Evolutionary conservation across 2,329 filamentous ascomycete species (phyloP).

Genomic region (Laburnicola sp.): DNA sequence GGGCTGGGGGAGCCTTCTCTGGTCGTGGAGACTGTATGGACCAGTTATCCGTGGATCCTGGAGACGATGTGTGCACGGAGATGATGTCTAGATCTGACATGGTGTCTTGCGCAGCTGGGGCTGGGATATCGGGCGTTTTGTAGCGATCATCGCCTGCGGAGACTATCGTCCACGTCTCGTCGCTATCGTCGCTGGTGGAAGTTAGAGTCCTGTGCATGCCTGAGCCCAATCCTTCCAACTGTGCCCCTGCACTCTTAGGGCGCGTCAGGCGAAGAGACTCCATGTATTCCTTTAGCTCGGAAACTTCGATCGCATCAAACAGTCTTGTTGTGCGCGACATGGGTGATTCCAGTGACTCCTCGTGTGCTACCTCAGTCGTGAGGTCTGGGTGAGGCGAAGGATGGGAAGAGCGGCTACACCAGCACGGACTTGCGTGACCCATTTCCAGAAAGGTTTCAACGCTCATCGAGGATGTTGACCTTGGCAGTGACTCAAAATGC

Average conservation of each 20-base stretch:
- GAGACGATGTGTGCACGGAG: neutral
- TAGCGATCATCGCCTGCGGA: neutral
- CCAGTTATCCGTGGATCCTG: neutral
- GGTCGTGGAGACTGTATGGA: neutral
- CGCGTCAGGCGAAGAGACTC: no score
- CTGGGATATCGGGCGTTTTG: neutral
- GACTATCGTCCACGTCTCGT: constrained; percentile 12
- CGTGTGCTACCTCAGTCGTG: neutral
- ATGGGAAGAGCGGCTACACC: constrained; percentile 18
- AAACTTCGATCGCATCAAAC: neutral
- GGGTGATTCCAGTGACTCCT: neutral
- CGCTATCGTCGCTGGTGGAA: neutral
- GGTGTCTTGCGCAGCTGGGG: neutral
- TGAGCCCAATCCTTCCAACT: neutral
- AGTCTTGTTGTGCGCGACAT: neutral
- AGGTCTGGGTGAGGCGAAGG: neutral
- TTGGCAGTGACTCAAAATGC: neutral
- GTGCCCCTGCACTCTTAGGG: no score
- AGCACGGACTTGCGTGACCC: constrained; percentile 29
- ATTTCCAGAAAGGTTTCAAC: constrained; percentile 22
- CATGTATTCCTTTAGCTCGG: no score
- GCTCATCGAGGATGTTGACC: neutral
- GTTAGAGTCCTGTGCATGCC: neutral
- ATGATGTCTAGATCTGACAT: neutral
- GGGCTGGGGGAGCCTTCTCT: neutral